Evolutionary conservation across 1,284 basidiomycete genomes (phyloP).

Genomic region (Rugosomyces carneus): DNA sequence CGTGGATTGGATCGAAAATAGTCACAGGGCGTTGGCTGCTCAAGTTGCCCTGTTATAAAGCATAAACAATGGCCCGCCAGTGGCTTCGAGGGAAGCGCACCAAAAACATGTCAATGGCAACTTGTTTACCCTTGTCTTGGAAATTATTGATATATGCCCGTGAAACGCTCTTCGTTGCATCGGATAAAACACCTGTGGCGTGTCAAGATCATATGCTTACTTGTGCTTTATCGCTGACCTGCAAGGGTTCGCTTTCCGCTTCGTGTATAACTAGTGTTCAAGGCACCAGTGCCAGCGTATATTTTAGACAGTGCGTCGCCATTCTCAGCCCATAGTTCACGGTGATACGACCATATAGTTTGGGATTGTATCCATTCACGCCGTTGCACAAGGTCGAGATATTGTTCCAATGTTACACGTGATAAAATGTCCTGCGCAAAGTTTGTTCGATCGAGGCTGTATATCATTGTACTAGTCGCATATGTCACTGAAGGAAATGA

Average conservation of each 20-base stretch:
- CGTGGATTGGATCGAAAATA: slow-evolving; percentile 93
- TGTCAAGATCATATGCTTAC: background rate
- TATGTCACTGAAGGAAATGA: slow-evolving; percentile 4
- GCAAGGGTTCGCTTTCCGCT: slow-evolving; percentile 91
- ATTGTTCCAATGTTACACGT: slow-evolving; percentile 69
- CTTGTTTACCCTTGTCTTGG: slow-evolving; percentile 92
- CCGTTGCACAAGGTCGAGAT: slow-evolving; percentile 54
- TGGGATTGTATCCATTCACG: slow-evolving; percentile 69
- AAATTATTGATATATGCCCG: slow-evolving; percentile 98
- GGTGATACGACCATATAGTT: slow-evolving; percentile 80
- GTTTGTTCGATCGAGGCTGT: slow-evolving; percentile 94
- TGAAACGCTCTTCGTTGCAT: slow-evolving; percentile 94
- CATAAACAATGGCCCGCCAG: background rate
- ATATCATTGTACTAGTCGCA: slow-evolving; percentile 11
- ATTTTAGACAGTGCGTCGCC: slow-evolving; percentile 87
- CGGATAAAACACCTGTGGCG: slow-evolving; percentile 71
- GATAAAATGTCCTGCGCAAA: slow-evolving; percentile 94
- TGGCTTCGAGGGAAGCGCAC: slow-evolving; percentile 36
- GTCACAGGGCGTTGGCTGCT: slow-evolving; percentile 83
- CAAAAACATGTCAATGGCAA: slow-evolving; percentile 92
- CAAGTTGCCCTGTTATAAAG: slow-evolving; percentile 72
- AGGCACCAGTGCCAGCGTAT: slow-evolving; percentile 94
- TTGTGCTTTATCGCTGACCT: slow-evolving; percentile 36
- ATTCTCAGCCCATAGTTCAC: slow-evolving; percentile 96
- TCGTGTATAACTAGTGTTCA: slow-evolving; percentile 94